Conservation (phyloP, 345 rosid species). For the Pugionium dolabratum region DNA sequence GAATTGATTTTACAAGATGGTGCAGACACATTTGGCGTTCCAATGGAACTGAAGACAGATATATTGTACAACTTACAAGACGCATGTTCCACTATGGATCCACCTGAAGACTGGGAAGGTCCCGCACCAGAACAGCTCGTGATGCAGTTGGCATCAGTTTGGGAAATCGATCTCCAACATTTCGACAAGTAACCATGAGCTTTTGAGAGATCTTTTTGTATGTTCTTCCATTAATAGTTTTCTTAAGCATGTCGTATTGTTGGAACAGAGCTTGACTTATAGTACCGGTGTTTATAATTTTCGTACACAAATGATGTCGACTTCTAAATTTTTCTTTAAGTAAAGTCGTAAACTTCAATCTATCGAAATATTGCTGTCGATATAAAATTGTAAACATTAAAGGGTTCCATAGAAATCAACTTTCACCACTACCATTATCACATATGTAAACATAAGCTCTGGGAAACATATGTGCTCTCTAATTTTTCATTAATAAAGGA, state of each 20-base stretch:
- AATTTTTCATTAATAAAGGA: too few species aligned
- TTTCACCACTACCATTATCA: not conserved
- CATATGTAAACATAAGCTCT: not conserved
- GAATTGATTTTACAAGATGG: slow-evolving; percentile 84
- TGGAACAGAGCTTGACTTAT: slow-evolving; percentile 28
- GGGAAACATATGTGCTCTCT: not conserved
- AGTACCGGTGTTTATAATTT: slow-evolving; percentile 27
- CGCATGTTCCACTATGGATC: slow-evolving; percentile 66
- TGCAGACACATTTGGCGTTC: slow-evolving; percentile 61
- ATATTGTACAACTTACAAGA: slow-evolving; percentile 76
- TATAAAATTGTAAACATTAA: not conserved
- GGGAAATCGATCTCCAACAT: slow-evolving; percentile 82
- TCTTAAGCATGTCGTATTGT: slow-evolving; percentile 7
- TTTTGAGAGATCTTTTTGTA: not conserved
- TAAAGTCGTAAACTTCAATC: not conserved
- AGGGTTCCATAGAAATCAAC: not conserved
- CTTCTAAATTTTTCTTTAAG: not conserved
- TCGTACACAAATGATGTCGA: slow-evolving; percentile 9
- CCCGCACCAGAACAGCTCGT: slow-evolving; percentile 71
- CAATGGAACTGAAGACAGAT: slow-evolving; percentile 83
- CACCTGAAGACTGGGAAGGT: slow-evolving; percentile 97
- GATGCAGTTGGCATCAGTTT: slow-evolving; percentile 84
- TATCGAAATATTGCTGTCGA: not conserved
- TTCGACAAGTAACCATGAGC: slow-evolving; percentile 53
- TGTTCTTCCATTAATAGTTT: slow-evolving; percentile 5